phyloP scores from a whole-genome alignment of 78 protist genomes.

The Dictyostelium capitatum region DNA sequence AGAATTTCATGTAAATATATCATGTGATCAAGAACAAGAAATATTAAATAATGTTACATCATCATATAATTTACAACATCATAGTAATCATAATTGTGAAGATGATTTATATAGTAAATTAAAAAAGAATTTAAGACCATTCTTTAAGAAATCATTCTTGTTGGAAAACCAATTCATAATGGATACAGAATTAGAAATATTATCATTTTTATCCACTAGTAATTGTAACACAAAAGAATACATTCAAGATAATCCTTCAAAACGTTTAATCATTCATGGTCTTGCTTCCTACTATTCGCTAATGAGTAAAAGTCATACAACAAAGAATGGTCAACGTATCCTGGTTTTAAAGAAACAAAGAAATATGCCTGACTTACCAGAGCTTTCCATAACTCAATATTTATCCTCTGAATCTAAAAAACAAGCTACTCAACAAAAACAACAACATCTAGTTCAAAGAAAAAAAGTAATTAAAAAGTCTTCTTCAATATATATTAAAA shows the following conservation, averaged over 20 bases:
- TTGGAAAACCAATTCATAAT: constrained; percentile 8
- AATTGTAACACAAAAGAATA: constrained; percentile 23
- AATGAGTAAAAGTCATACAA: constrained; percentile 35
- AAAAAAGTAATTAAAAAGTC: constrained; percentile 24
- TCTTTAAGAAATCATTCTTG: constrained; percentile 60
- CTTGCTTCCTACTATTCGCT: constrained; percentile 52
- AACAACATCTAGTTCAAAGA: neutral
- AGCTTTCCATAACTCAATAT: constrained; percentile 22
- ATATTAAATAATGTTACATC: neutral
- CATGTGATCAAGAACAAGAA: constrained; percentile 44
- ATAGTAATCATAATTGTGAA: no score
- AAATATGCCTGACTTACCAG: constrained; percentile 42
- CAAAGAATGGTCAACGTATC: constrained; percentile 21
- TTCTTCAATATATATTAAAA: constrained; percentile 7
- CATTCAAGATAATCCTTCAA: neutral
- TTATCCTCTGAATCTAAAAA: constrained; percentile 3
- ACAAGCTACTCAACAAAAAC: neutral
- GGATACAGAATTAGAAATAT: neutral
- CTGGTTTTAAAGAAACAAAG: constrained; percentile 44
- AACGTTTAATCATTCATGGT: constrained; percentile 65
- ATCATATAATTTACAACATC: neutral
- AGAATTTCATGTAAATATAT: constrained; percentile 19
- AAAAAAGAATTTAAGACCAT: constrained; percentile 33
- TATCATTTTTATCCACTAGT: neutral
- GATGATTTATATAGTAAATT: constrained; percentile 27